Base-by-base conservation (phyloP, 345 rosid genomes). In the Acer saccharum region DNA sequence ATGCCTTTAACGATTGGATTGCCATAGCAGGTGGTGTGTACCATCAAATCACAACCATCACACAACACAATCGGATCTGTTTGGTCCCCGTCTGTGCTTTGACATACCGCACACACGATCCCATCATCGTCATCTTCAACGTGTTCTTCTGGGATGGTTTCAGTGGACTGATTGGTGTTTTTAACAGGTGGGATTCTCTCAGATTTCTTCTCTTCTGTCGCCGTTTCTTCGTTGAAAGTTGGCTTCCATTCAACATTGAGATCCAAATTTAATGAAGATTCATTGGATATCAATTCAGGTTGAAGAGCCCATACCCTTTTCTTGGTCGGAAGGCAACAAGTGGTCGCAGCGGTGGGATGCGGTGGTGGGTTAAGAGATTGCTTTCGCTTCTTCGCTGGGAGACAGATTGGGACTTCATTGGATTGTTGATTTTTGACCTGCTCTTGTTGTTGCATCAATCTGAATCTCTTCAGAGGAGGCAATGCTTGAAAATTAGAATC, bases 41-140 rank as follows among this genome's bases (percentile, higher is more conserved):
- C 99, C 99, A 93, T 96, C 70, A 96, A 83, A 70, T 92, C 97
- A 75, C 99, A 96, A 5, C 98, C 99, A 66, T 96, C 98, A 62
- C 99, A 96, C 70, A 96, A 92, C 66, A 96, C 99, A 1, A 96
- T 94, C 12, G 99, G 98, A 80, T 96, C 97, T 21, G 81, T 74
- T 16, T 97, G 94, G 2, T 96, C 98, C 39, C 98, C 99, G 41
- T 94, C 99, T 20, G 98, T 92, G 82, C 99, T 96, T 79, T 86
- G 89, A 81, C 99, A 96, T 10, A 96, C 78, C 50, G 86, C 91
- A 81, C 99, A 96, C 79, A 91, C 32, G 65, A 94, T 89, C 60
- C 98, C 99, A 66, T 94, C 99, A 66, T 94, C 97, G 0, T 88
- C 90, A 10, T 27, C 32, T 13, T 21, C 39, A 11, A 46, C 18